Base-by-base conservation (phyloP, 1,139 yeast genomes). In the Hyphopichia burtonii region DNA sequence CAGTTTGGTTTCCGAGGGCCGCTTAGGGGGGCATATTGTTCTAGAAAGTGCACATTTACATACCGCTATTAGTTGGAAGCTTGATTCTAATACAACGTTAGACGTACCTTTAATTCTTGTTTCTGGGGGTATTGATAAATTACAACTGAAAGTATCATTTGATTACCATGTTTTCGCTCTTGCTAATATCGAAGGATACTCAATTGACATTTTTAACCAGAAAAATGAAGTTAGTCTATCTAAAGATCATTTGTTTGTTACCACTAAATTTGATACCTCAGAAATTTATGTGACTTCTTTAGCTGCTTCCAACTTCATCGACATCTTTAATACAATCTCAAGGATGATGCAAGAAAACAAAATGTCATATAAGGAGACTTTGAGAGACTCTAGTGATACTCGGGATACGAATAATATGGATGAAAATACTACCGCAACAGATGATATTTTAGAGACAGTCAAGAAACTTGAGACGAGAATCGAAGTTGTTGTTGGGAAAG, bases 101-200 rank as follows among this genome's bases (percentile, higher is more conserved):
- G 79, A 73, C 28, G 78, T 84, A 9, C 97, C 98, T 0, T 61
- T 87, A 44, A 82, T 91, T 8, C 74, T 83, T 16, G 61, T 86
- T 3, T 74, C 85, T 0, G 68, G 80, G 3, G 83, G 85, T 0
- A 60, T 88, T 36, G 80, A 71, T 2, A 65, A 71, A 10, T 52
- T 88, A 16, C 80, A 81, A 34, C 57, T 79, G 9, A 85, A 84
- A 54, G 65, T 82, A 8, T 81, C 93, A 0, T 80, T 91, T 55
- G 98, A 93, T 57, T 88, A 82, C 56, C 96, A 91, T 56, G 80
- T 87, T 19, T 89, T 93, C 62, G 77, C 87, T 15, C 76, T 91
- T 41, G 77, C 81, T 1, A 73, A 74, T 22, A 58, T 85, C 27
- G 65, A 71, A 18, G 66, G 70, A 1, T 66, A 82, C 27, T 68